Conservation (phyloP, 495 filamentous ascomycete species). For the Penicillium canescens region DNA sequence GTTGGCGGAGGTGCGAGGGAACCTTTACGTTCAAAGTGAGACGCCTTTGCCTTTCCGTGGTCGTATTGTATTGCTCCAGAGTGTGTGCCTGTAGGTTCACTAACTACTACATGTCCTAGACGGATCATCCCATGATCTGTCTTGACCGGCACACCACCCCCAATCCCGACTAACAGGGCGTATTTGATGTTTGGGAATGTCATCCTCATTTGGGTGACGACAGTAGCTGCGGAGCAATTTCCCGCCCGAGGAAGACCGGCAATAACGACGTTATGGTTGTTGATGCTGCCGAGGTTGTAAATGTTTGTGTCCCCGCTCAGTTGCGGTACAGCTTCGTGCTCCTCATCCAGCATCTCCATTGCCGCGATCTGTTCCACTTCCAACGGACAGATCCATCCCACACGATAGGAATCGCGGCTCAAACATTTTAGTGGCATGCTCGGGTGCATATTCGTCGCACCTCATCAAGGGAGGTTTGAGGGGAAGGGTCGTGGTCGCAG, state of each 20-base stretch:
- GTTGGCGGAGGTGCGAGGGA: constrained; percentile 20
- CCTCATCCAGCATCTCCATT: constrained; percentile 31
- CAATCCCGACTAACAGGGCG: constrained; percentile 28
- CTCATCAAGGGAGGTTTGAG: too few relatives aligned
- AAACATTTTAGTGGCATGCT: not conserved
- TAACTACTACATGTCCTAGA: constrained; percentile 37
- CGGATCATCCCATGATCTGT: constrained; percentile 28
- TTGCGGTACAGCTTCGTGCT: constrained; percentile 21
- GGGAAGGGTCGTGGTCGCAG: too few relatives aligned
- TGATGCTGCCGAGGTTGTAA: constrained; percentile 34
- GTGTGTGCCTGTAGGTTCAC: constrained; percentile 22
- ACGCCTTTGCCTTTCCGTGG: constrained; percentile 17
- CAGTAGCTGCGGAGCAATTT: constrained; percentile 21
- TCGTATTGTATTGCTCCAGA: constrained; percentile 30
- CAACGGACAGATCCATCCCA: constrained; percentile 37
- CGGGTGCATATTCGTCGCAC: too few relatives aligned
- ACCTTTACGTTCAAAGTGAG: constrained; percentile 16
- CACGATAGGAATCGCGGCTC: constrained; percentile 17
- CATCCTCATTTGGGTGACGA: constrained; percentile 24
- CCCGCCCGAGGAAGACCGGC: constrained; percentile 21
- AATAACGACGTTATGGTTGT: constrained; percentile 35
- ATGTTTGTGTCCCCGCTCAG: constrained; percentile 21
- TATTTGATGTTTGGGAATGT: constrained; percentile 23
- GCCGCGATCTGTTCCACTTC: constrained; percentile 31
- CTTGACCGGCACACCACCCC: constrained; percentile 28